These are phyloP conservation scores for Insectozyma bohioensis DNA, from an alignment of 1,139 yeast species.

Conservation along the genomic window DNA sequence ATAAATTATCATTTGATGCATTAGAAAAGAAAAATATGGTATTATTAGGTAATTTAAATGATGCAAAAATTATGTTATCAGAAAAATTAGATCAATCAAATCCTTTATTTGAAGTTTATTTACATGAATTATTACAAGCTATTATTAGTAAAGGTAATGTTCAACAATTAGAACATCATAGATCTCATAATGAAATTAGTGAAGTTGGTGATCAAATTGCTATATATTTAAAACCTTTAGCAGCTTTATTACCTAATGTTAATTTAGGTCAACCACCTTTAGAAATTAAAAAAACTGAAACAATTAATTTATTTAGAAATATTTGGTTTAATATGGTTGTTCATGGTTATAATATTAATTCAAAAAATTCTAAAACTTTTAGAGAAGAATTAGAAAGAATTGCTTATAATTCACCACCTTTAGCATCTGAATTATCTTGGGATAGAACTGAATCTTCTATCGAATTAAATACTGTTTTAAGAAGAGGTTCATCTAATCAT, in stretches of 20 bases:
- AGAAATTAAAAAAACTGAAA: slow-evolving; percentile 42
- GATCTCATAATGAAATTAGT: slow-evolving; percentile 76
- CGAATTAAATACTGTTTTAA: slow-evolving; percentile 85
- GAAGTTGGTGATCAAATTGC: slow-evolving; percentile 77
- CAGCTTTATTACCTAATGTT: slow-evolving; percentile 65
- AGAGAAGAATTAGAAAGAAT: slow-evolving; percentile 58
- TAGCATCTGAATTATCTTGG: slow-evolving; percentile 85
- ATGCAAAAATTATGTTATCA: slow-evolving; percentile 57
- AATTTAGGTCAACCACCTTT: slow-evolving; percentile 39
- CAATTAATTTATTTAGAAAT: slow-evolving; percentile 68
- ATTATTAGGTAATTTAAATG: slow-evolving; percentile 37
- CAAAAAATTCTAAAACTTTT: slow-evolving; percentile 53
- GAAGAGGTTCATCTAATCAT: slow-evolving; percentile 85
- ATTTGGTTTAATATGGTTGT: slow-evolving; percentile 94
- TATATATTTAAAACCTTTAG: slow-evolving; percentile 68
- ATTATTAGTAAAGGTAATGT: slow-evolving; percentile 83
- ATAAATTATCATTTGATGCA: slow-evolving; percentile 37
- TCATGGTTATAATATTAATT: slow-evolving; percentile 75
- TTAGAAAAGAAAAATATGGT: slow-evolving; percentile 29
- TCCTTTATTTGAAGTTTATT: slow-evolving; percentile 56
- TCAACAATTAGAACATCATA: slow-evolving; percentile 74
- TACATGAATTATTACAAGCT: slow-evolving; percentile 64
- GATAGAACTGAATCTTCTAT: slow-evolving; percentile 88
- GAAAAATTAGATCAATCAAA: slow-evolving; percentile 36
- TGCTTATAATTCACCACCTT: slow-evolving; percentile 88